phyloP scores from a whole-genome alignment of 495 filamentous ascomycete genomes.

The Hypoxylon rickii region DNA sequence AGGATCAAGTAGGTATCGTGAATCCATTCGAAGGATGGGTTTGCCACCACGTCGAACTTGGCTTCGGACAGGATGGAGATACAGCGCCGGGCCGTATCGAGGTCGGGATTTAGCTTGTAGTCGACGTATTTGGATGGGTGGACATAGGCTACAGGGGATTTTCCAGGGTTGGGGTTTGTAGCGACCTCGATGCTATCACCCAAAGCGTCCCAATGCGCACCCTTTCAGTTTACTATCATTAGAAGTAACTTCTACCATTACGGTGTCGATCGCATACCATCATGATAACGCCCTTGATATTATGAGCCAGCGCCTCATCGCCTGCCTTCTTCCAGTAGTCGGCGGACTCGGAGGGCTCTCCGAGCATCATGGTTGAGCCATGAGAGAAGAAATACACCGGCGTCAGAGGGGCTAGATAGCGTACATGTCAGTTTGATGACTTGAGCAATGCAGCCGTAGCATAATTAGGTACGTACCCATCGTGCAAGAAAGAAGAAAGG shows the following conservation, averaged over 20 bases:
- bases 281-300: neutral
- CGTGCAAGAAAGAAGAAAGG: no score
- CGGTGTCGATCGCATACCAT: neutral
- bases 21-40: neutral
- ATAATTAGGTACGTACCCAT: no score
- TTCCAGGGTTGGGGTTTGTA: neutral
- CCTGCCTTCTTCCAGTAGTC: neutral
- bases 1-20: neutral
- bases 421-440: no score
- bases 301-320: neutral
- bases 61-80: neutral
- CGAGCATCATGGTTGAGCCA: neutral
- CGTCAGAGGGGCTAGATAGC: no score
- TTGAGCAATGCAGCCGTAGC: no score
- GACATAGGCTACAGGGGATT: neutral
- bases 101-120: neutral
- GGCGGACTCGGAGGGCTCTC: neutral
- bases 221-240: neutral
- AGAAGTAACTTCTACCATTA: no score
- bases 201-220: neutral
- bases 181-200: neutral
- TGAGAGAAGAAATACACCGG: neutral
- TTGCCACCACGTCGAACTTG: neutral
- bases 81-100: neutral
- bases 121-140: neutral